Evolutionary conservation across 2,329 filamentous ascomycete species (phyloP).

Genomic region (Chaetomium strumarium): DNA sequence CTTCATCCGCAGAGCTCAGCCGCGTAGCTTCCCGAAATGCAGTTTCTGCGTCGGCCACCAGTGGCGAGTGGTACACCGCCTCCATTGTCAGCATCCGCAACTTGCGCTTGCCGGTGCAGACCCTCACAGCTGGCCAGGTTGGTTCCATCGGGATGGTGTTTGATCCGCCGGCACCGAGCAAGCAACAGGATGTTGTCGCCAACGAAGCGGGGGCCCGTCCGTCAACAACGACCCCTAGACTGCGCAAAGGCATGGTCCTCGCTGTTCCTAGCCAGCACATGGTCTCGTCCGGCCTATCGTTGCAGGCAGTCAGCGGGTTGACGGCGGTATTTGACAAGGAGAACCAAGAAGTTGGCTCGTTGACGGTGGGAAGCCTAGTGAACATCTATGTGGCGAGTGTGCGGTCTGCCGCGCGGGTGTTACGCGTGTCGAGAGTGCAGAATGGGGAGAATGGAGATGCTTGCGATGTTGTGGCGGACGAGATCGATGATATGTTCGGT

Average conservation of each 20-base stretch:
- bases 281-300: slow-evolving; percentile 48
- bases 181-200: slow-evolving; percentile 26
- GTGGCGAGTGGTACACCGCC: slow-evolving; percentile 72
- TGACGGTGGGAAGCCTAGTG: slow-evolving; percentile 63
- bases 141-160: slow-evolving; percentile 79
- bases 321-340: slow-evolving; percentile 63
- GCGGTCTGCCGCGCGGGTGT: slow-evolving; percentile 69
- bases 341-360: slow-evolving; percentile 46
- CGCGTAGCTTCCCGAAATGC: slow-evolving; percentile 49
- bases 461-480: slow-evolving; percentile 31
- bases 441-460: slow-evolving; percentile 23
- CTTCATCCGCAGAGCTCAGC: slow-evolving; percentile 47
- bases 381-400: slow-evolving; percentile 87
- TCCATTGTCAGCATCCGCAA: slow-evolving; percentile 83
- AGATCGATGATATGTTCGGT: slow-evolving; percentile 52
- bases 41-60: slow-evolving; percentile 45
- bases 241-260: slow-evolving; percentile 80
- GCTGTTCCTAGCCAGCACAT: slow-evolving; percentile 56
- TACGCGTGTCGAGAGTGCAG: slow-evolving; percentile 42
- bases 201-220: slow-evolving; percentile 22
- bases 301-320: slow-evolving; percentile 62
- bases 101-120: slow-evolving; percentile 73
- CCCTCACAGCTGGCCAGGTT: slow-evolving; percentile 72
- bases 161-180: slow-evolving; percentile 30
- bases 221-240: slow-evolving; percentile 27